Evolutionary conservation across 176 grass and related monocot species (phyloP), one percentile per base, ranked within the genome.

Genomic region (Eleusine coracana): DNA sequence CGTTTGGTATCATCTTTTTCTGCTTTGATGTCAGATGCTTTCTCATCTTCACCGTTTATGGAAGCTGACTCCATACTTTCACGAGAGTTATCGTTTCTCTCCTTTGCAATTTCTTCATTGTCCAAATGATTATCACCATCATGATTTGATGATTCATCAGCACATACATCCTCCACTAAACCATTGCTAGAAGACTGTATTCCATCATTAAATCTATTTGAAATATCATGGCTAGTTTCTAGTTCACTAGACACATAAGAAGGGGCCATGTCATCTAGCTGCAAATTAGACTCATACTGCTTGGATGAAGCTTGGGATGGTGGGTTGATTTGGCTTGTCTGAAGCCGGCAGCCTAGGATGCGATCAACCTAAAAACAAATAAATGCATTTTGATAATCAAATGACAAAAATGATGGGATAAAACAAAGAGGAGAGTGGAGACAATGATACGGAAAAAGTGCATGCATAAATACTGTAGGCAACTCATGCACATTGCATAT

Each of bases 271-370:
- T n/a, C 66, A 71, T 76, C 80, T 21, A 59, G 44, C 68, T 76
- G 75, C 69, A 80, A 74, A 61, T 74, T 68, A 68, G 61, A 80
- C 52, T 82, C 78, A 72, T 66, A 76, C 81, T 92, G 80, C 74
- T 90, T 86, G 74, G 77, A 46, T 85, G 73, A 77, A 86, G 75
- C 41, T 60, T 87, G 58, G 21, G 78, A 81, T 9, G 3, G 17
- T 41, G 73, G 76, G 28, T 82, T 88, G 74, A 73, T 81, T 85
- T 79, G 79, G 44, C 45, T 91, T 75, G 61, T 52, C 69, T 81
- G 85, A 71, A 94, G 81, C 56, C 96, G 91, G 74, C 96, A 96
- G 45, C 96, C 96, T 54, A 94, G 70, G 80, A 99, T 90, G 50
- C 96, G 93, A 77, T 99, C 89, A 73, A 99, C 96, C 96, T 99